Percentiles rank a stretch among this genome's conserved stretches.
These are phyloP conservation scores for Multifurca ochricompacta DNA, from an alignment of 768 basidiomycete species.

Conservation along the genomic window DNA sequence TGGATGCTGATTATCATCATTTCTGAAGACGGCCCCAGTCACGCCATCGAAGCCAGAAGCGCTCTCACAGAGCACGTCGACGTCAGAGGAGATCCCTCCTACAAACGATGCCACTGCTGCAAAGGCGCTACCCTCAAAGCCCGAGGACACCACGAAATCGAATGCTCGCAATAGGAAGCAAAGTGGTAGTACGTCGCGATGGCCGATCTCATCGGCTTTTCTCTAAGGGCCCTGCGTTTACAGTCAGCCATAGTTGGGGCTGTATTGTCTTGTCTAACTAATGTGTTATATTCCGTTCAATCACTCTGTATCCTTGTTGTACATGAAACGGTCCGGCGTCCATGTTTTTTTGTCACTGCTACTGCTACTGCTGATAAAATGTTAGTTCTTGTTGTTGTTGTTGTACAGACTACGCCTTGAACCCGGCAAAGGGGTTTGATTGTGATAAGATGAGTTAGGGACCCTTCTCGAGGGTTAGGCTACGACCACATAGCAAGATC, in stretches of 20 bases:
- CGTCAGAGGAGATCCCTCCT: neutral
- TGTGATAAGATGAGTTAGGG: too few relatives aligned
- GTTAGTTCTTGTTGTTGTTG: too few relatives aligned
- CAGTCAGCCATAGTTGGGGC: neutral
- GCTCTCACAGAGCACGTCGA: conserved; percentile 1
- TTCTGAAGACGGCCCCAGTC: conserved; percentile 5
- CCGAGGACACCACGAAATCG: neutral
- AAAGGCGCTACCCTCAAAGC: neutral
- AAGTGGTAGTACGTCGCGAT: neutral
- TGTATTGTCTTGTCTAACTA: neutral
- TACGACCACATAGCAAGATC: too few relatives aligned
- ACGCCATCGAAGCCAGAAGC: conserved; percentile 4
- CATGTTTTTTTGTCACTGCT: too few relatives aligned
- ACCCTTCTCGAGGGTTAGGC: too few relatives aligned
- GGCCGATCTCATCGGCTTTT: neutral
- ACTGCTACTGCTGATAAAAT: too few relatives aligned
- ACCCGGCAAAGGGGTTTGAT: too few relatives aligned
- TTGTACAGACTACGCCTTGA: too few relatives aligned
- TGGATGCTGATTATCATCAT: neutral
- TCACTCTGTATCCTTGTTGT: too few relatives aligned
- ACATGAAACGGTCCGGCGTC: too few relatives aligned
- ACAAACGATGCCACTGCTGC: neutral
- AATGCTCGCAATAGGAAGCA: neutral
- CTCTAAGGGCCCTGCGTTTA: neutral
- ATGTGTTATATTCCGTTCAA: neutral